Conservation (phyloP, 441 rosid genomes). For the Raphanus hybrid region DNA sequence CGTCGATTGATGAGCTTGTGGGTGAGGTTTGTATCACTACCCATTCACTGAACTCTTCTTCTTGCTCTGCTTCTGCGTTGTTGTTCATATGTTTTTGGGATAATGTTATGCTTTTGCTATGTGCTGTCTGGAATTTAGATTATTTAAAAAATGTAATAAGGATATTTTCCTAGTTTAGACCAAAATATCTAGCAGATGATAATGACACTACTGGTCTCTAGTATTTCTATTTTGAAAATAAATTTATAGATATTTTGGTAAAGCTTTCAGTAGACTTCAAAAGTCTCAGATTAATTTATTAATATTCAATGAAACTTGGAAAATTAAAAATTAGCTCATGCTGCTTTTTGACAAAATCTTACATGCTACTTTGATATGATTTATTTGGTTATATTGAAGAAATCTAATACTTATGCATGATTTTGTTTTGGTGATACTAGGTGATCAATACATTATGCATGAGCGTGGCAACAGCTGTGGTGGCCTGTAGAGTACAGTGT, state of each 20-base stretch:
- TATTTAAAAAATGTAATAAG: background rate
- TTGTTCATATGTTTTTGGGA: slow-evolving; percentile 28
- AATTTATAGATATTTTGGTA: background rate
- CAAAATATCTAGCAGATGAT: slow-evolving; percentile 31
- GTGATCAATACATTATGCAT: too few relatives aligned
- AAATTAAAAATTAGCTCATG: too few relatives aligned
- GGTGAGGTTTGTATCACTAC: slow-evolving; percentile 37
- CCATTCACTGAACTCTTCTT: slow-evolving; percentile 41
- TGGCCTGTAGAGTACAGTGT: too few relatives aligned
- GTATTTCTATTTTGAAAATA: background rate
- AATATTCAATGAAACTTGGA: too few relatives aligned
- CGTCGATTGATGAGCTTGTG: background rate
- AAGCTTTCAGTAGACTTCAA: background rate
- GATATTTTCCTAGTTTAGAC: slow-evolving; percentile 23
- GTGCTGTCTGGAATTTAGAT: background rate
- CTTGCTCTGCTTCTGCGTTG: slow-evolving; percentile 34
- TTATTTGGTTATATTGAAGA: too few relatives aligned
- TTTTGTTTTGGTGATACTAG: too few relatives aligned
- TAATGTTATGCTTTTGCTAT: slow-evolving; percentile 13
- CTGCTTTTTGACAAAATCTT: too few relatives aligned
- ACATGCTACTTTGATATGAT: too few relatives aligned
- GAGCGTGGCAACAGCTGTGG: too few relatives aligned
- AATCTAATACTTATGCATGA: too few relatives aligned
- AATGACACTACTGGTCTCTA: slow-evolving; percentile 37
- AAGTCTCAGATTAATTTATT: too few relatives aligned